Percentiles rank a stretch among this genome's conserved stretches.
These are phyloP conservation scores for Diospyros kaki DNA, from an alignment of 148 eudicot genomes.

Conservation along the genomic window DNA sequence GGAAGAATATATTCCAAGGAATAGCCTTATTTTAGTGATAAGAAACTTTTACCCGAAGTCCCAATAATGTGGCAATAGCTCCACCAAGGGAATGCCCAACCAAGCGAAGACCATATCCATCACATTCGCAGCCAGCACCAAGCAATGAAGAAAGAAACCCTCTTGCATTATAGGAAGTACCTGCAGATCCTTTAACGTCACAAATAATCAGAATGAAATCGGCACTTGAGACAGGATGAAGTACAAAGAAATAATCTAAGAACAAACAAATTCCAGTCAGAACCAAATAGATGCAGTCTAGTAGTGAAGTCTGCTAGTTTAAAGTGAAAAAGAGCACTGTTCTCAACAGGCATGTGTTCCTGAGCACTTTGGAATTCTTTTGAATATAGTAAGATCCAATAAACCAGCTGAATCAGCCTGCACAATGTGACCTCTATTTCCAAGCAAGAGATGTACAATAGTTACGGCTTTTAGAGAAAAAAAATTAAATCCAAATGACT, in stretches of 20 bases:
- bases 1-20: background rate
- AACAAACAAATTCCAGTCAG: background rate
- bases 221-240: background rate
- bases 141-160: constrained; percentile 71
- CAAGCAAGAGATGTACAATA: background rate
- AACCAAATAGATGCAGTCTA: background rate
- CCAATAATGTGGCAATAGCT: constrained; percentile 69
- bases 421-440: background rate
- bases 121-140: constrained; percentile 70
- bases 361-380: background rate
- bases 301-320: background rate
- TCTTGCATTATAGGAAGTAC: constrained; percentile 31
- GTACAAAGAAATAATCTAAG: background rate
- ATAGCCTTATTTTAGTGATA: background rate
- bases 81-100: constrained; percentile 93
- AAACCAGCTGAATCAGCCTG: background rate
- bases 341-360: background rate
- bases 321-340: background rate
- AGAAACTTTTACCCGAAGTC: constrained; percentile 43
- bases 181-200: constrained; percentile 24
- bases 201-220: constrained; percentile 3
- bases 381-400: background rate
- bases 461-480: background rate
- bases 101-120: constrained; percentile 60
- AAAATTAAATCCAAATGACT: background rate